phyloP scores from a whole-genome alignment of 2,329 filamentous ascomycete genomes.

The Penicillium expansum region DNA sequence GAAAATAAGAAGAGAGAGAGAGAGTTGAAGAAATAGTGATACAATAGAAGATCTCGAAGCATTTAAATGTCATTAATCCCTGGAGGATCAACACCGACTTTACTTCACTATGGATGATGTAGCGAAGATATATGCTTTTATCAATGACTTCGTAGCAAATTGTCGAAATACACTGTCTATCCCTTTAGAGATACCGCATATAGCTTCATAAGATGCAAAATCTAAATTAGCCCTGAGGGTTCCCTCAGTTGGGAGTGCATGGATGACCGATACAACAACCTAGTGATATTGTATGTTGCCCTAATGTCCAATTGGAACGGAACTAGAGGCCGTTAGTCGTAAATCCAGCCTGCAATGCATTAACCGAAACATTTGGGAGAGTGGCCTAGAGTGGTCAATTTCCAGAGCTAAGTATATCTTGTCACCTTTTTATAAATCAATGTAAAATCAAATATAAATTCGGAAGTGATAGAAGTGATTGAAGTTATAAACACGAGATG shows the following conservation, averaged over 20 bases:
- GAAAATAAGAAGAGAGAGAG: background rate
- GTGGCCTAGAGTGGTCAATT: background rate
- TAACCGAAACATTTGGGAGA: background rate
- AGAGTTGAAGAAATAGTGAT: background rate
- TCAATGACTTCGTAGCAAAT: background rate
- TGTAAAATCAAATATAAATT: background rate
- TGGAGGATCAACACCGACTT: background rate
- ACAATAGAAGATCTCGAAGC: background rate
- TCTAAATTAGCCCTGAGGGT: background rate
- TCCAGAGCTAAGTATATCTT: background rate
- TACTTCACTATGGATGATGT: background rate
- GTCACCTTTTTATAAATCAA: too few species aligned
- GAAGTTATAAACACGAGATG: background rate
- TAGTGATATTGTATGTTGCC: background rate
- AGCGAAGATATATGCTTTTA: too few species aligned
- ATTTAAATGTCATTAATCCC: background rate
- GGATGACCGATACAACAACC: background rate
- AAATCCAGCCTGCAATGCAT: background rate
- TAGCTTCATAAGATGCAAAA: background rate
- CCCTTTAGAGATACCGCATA: background rate
- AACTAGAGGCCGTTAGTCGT: background rate
- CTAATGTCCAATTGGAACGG: background rate
- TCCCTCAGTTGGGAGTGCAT: background rate
- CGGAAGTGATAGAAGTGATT: background rate
- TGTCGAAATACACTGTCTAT: too few species aligned